These are phyloP conservation scores for Zostera marina DNA, from an alignment of 116 monocot genomes.

Conservation along the genomic window DNA sequence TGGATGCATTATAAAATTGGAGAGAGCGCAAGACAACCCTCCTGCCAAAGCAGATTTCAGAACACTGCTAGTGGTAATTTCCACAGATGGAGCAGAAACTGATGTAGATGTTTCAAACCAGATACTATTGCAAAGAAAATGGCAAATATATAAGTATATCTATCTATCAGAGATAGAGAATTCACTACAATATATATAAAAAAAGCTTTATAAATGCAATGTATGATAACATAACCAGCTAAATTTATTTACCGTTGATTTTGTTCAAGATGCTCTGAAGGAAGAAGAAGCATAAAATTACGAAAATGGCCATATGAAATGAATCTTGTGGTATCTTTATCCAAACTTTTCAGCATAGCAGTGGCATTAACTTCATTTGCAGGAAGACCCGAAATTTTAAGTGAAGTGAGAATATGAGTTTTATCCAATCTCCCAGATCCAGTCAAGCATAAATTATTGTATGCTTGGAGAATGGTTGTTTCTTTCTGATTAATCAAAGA, in stretches of 20 bases:
- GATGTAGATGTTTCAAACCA: conserved; percentile 99
- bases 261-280: conserved; percentile 65
- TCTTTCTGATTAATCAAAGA: conserved; percentile 87
- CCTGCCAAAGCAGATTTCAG: conserved; percentile 95
- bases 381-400: conserved; percentile 58
- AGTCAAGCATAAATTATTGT: conserved; percentile 70
- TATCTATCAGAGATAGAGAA: too few species aligned
- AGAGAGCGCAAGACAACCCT: conserved; percentile 85
- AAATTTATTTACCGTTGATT: conserved; percentile 60
- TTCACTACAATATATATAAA: too few species aligned
- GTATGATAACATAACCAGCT: too few species aligned
- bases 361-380: conserved; percentile 63
- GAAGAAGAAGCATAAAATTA: conserved; percentile 78
- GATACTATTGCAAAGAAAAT: conserved; percentile 38
- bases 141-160: too few species aligned
- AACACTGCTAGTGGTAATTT: conserved; percentile 69
- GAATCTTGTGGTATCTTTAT: conserved; percentile 45
- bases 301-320: conserved; percentile 75
- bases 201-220: too few species aligned
- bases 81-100: conserved; percentile 86
- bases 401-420: conserved; percentile 51
- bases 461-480: conserved; percentile 70
- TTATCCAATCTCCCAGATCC: conserved; percentile 59
- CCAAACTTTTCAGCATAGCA: conserved; percentile 77
- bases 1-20: conserved; percentile 77